These are phyloP conservation scores for Yamadazyma sp. DNA, from an alignment of 1,139 yeast genomes.

Conservation along the genomic window DNA sequence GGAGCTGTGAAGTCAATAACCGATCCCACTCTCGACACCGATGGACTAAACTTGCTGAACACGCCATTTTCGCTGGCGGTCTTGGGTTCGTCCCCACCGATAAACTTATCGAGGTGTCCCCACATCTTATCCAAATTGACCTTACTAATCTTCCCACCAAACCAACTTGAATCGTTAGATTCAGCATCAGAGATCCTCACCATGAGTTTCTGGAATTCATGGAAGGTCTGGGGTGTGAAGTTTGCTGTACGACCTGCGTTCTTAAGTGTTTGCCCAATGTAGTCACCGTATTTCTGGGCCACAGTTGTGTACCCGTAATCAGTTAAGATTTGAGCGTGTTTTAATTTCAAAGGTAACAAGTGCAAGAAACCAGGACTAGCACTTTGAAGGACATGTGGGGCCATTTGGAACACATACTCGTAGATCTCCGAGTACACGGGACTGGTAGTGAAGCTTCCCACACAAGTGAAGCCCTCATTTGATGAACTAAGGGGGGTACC, in stretches of 20 bases:
- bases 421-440: slow-evolving; percentile 66
- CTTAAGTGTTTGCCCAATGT: slow-evolving; percentile 45
- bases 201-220: slow-evolving; percentile 39
- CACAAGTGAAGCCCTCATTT: slow-evolving; percentile 23
- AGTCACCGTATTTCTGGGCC: slow-evolving; percentile 62
- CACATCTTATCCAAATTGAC: slow-evolving; percentile 84
- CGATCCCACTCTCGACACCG: slow-evolving; percentile 56
- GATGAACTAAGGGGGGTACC: slow-evolving; percentile 43
- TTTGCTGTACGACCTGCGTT: slow-evolving; percentile 38
- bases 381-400: slow-evolving; percentile 15
- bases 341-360: slow-evolving; percentile 53
- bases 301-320: slow-evolving; percentile 60
- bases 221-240: slow-evolving; percentile 34
- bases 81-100: slow-evolving; percentile 78
- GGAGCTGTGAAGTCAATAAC: slow-evolving; percentile 38
- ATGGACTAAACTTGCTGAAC: slow-evolving; percentile 73
- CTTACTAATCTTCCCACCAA: slow-evolving; percentile 61
- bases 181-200: slow-evolving; percentile 48
- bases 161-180: slow-evolving; percentile 53
- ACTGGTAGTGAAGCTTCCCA: slow-evolving; percentile 24
- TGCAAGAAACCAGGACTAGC: slow-evolving; percentile 49
- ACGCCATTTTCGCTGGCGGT: slow-evolving; percentile 47
- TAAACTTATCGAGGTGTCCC: slow-evolving; percentile 88
- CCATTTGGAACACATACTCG: slow-evolving; percentile 51
- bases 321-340: slow-evolving; percentile 62